Evolutionary conservation across 2,329 filamentous ascomycete species (phyloP), one percentile per base, ranked within the genome.

Genomic region (Aspergillus sp.): DNA sequence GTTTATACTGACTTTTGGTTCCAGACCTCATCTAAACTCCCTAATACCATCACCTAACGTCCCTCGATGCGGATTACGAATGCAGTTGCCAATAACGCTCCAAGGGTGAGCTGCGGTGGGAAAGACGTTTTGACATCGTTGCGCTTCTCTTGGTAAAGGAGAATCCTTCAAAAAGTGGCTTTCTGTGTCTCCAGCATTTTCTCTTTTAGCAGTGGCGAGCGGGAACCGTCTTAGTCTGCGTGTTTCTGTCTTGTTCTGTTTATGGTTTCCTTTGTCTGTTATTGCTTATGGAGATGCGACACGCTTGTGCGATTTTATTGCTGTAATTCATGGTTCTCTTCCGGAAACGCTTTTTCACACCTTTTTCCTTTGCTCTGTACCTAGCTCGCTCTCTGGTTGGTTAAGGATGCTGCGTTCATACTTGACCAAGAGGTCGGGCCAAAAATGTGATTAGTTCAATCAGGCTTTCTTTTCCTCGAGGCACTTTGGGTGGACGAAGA

Each of bases 1-100:
- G 6, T 15, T 19, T 48, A 53, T 19, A 17, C 64, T 65, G 58
- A 70, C 52, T 48, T 12, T 17, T 19, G 5, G 23, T 52, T 5
- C 15, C 47, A 76, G 76, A 79, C 66, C 77, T 79, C 65, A 79
- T 79, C 73, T 79, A 79, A 79, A 74, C 65, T 54, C 62, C 65
- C 61, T 70, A 66, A 67, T 61, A 55, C 65, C 62, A 59, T 61
- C 61, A 59, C 65, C 67, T 69, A 67, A 72, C 70, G 67, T 71
- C 70, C 63, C 60, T 64, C 63, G 70, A 74, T 73, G 71, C 72
- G 72, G 71, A 72, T 72, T 67, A 74, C 62, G 73, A 74, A 69
- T 68, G 71, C 73, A 74, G 73, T 73, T 66, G 66, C 66, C 66
- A 67, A 67, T 63, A 67, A 65, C 64, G 62, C 59, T 63, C 67